A percentile compares a stretch with the other conserved stretches of the same genome.
These are phyloP conservation scores for Epichloe brachyelytri DNA, from an alignment of 2,329 filamentous ascomycete genomes.

Conservation along the genomic window DNA sequence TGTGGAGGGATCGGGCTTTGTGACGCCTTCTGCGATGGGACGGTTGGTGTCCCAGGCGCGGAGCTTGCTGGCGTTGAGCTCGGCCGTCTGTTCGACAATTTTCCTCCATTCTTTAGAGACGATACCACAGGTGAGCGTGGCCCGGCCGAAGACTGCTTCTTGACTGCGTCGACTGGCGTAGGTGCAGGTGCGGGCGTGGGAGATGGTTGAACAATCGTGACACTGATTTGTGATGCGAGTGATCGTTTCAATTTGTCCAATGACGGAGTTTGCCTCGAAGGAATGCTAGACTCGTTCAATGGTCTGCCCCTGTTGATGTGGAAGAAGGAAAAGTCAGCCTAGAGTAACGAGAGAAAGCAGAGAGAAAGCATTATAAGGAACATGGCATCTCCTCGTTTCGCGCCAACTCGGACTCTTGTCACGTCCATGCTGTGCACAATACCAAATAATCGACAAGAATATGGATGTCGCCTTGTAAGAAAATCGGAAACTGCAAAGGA, in stretches of 20 bases:
- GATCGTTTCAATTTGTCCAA: conserved; percentile 30
- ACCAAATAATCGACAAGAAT: background rate
- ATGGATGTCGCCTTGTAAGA: conserved; percentile 7
- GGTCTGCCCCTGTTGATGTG: conserved; percentile 21
- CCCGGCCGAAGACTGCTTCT: conserved; percentile 5
- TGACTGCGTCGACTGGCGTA: background rate
- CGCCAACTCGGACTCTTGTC: background rate
- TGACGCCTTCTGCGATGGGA: background rate
- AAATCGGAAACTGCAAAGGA: conserved; percentile 8
- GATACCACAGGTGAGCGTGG: conserved; percentile 7
- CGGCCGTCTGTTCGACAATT: conserved; percentile 6
- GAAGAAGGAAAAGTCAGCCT: background rate
- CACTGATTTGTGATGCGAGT: conserved; percentile 17
- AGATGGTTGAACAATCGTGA: conserved; percentile 8
- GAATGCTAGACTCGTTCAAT: conserved; percentile 41
- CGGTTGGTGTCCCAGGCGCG: background rate
- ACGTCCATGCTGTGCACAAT: conserved; percentile 2
- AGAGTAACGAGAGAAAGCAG: background rate
- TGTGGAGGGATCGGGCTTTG: background rate
- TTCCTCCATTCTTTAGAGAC: conserved; percentile 6
- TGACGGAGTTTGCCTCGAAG: conserved; percentile 31
- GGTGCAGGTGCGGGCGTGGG: conserved; percentile 3
- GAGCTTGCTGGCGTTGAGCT: conserved; percentile 6
- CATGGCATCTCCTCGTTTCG: background rate
- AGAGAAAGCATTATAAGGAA: background rate